These are phyloP conservation scores for Hymenoscyphus repandus DNA, from an alignment of 2,329 filamentous ascomycete genomes.

Conservation along the genomic window DNA sequence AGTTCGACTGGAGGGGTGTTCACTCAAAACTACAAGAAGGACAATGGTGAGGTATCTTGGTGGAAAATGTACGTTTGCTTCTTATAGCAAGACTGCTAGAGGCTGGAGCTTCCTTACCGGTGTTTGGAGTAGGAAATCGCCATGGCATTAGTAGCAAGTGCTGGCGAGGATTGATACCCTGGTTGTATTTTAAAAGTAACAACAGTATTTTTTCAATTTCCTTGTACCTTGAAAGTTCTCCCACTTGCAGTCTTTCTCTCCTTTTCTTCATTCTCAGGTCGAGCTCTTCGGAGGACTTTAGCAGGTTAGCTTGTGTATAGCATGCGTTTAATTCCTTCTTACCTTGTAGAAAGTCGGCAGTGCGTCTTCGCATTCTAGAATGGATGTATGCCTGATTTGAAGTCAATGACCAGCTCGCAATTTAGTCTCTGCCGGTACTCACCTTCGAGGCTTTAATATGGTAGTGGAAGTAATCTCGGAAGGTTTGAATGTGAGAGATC, in stretches of 20 bases:
- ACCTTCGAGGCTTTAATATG: slow-evolving; percentile 98
- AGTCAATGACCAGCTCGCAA: neutral
- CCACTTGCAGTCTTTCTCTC: slow-evolving; percentile 98
- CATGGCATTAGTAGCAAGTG: neutral
- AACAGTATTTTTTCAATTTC: slow-evolving; percentile 19
- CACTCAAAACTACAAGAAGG: slow-evolving; percentile 11
- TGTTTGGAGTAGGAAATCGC: neutral
- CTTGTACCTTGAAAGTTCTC: slow-evolving; percentile 66
- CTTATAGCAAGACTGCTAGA: neutral
- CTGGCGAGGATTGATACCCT: neutral
- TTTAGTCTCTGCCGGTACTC: slow-evolving; percentile 8
- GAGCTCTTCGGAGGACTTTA: slow-evolving; percentile 85
- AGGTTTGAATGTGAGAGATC: slow-evolving; percentile 99
- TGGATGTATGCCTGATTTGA: slow-evolving; percentile 78
- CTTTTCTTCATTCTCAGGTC: slow-evolving; percentile 93
- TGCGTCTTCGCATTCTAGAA: slow-evolving; percentile 94
- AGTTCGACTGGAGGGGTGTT: slow-evolving; percentile 9
- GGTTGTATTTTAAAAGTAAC: neutral
- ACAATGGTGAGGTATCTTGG: slow-evolving; percentile 10
- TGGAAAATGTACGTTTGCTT: slow-evolving; percentile 7
- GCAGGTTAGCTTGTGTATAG: slow-evolving; percentile 31
- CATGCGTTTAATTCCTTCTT: slow-evolving; percentile 29
- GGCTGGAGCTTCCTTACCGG: neutral
- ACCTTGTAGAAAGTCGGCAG: slow-evolving; percentile 97
- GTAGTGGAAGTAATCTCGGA: slow-evolving; percentile 99